Evolutionary conservation across 2,329 filamentous ascomycete genomes (phyloP), one percentile per base, ranked within the genome.

Genomic region (Colletotrichum horii): DNA sequence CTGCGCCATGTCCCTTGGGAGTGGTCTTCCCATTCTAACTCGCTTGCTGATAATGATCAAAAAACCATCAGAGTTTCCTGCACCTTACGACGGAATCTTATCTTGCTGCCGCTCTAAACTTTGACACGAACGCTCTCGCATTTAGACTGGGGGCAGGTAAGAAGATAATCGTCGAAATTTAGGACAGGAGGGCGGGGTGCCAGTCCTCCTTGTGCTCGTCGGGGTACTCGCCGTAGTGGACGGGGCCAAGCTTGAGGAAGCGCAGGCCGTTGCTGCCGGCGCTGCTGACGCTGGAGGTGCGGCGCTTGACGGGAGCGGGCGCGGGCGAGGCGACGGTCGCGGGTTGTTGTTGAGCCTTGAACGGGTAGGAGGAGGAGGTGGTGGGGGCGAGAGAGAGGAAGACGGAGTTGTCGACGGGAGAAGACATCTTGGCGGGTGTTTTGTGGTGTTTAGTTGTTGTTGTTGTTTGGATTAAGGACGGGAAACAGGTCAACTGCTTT

Each of bases 191-290:
- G 16, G 66, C 74, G 24, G 71, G 71, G 66, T 76, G 52, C 75
- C 75, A 76, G 55, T 76, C 75, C 61, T 85, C 87, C 85, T 90
- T 88, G 85, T 90, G 85, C 71, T 89, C 89, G 77, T 87, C 90
- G 26, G 85, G 84, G 83, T 91, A 89, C 86, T 90, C 91, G 78
- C 91, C 91, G 83, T 87, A 92, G 88, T 93, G 90, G 75, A 93
- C 91, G 38, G 91, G 91, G 28, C 90, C 90, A 74, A 93, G 90
- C 87, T 92, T 93, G 79, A 93, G 88, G 83, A 93, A 90, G 74
- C 88, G 87, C 78, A 85, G 84, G 77, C 85, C 82, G 22, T 52
- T 14, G 48, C 79, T 77, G 71, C 79, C 81, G 80, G 83, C 87
- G 82, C 87, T 90, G 86, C 88, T 90, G 78, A 88, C 82, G 82